Evolutionary conservation across 352 stramenopile genomes (phyloP).

Genomic region (Globisporangium irregulare): DNA sequence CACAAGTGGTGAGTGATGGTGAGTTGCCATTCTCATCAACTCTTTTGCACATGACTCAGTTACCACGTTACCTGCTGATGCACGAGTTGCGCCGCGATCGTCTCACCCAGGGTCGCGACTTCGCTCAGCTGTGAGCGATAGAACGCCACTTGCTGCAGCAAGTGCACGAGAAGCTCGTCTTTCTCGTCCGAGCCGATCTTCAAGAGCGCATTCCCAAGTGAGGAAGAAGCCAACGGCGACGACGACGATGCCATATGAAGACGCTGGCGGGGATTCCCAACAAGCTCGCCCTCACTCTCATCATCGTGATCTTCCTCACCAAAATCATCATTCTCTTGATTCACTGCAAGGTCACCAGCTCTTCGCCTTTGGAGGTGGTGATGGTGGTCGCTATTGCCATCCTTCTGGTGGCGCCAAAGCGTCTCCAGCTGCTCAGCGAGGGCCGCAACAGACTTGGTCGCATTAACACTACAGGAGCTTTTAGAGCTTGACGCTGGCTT

Average conservation of each 20-base stretch:
- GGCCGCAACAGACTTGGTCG: conserved; percentile 18
- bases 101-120: conserved; percentile 53
- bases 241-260: neutral
- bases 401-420: conserved; percentile 21
- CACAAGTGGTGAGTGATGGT: neutral
- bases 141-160: conserved; percentile 40
- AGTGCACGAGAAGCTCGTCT: conserved; percentile 44
- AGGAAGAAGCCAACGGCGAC: neutral
- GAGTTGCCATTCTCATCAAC: neutral
- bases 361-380: neutral
- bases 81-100: conserved; percentile 64
- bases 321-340: neutral
- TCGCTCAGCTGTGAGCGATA: conserved; percentile 43
- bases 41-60: too few species aligned
- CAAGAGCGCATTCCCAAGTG: conserved; percentile 25
- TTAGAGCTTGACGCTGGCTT: neutral
- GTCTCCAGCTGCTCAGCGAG: conserved; percentile 29
- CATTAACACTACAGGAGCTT: neutral
- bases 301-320: neutral
- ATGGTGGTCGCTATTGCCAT: neutral
- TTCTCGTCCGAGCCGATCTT: conserved; percentile 61
- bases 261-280: neutral
- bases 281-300: neutral
- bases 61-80: conserved; percentile 44
- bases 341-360: neutral